phyloP scores from a whole-genome alignment of 768 basidiomycete species.

The Leccinum rimulosum region DNA sequence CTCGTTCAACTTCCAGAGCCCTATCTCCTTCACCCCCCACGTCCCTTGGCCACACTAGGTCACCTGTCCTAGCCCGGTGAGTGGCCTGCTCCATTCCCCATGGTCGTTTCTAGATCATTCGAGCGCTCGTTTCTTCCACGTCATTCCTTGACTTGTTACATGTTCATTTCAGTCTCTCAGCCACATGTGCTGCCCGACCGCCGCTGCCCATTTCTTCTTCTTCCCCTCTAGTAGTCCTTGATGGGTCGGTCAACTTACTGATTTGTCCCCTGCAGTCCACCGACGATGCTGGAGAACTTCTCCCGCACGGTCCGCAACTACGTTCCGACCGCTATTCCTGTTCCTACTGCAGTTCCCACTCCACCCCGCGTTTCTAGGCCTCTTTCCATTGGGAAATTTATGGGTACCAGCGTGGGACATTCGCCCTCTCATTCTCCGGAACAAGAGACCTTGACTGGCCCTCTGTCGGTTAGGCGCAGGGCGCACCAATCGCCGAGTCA shows the following conservation, averaged over 20 bases:
- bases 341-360: slow-evolving; percentile 46
- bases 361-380: slow-evolving; percentile 51
- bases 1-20: slow-evolving; percentile 9
- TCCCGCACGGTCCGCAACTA: slow-evolving; percentile 54
- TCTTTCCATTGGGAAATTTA: slow-evolving; percentile 45
- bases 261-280: slow-evolving; percentile 35
- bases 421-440: slow-evolving; percentile 8
- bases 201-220: background rate
- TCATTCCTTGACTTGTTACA: slow-evolving; percentile 9
- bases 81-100: background rate
- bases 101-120: slow-evolving; percentile 8
- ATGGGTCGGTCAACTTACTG: slow-evolving; percentile 9
- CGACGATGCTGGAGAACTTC: slow-evolving; percentile 49
- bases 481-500: slow-evolving; percentile 11
- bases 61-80: slow-evolving; percentile 33
- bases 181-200: slow-evolving; percentile 21
- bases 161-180: slow-evolving; percentile 13
- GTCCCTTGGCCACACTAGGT: slow-evolving; percentile 28
- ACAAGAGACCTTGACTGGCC: slow-evolving; percentile 8
- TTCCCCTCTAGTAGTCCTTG: background rate
- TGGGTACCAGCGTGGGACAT: slow-evolving; percentile 27
- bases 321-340: slow-evolving; percentile 50
- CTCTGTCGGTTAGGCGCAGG: slow-evolving; percentile 12
- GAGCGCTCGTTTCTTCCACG: slow-evolving; percentile 1
- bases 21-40: slow-evolving; percentile 15